Evolutionary conservation across 208 protist genomes (phyloP).

Genomic region (Balamuthia mandrillaris): DNA sequence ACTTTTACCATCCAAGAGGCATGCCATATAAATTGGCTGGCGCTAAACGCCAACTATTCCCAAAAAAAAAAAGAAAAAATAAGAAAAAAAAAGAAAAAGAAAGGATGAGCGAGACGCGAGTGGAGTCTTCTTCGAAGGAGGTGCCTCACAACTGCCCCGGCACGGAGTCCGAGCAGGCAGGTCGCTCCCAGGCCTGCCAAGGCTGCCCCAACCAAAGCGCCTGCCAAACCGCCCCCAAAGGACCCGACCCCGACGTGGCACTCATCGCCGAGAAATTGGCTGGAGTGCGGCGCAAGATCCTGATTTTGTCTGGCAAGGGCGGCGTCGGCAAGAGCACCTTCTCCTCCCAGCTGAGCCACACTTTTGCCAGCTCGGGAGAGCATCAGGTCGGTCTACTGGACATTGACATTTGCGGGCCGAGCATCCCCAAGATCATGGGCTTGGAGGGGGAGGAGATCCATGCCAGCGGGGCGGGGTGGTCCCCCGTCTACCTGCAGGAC

Average conservation of each 20-base stretch:
- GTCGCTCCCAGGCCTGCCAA: constrained; percentile 88
- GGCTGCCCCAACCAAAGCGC: constrained; percentile 96
- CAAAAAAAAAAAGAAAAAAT: too few species aligned
- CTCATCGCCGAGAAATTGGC: constrained; percentile 59
- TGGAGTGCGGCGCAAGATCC: constrained; percentile 90
- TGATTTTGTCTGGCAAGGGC: constrained; percentile 99
- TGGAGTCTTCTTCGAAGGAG: neutral
- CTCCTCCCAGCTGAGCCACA: constrained; percentile 91
- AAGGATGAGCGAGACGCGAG: too few species aligned
- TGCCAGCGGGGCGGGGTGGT: constrained; percentile 80
- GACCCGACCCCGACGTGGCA: constrained; percentile 76
- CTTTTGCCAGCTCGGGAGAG: constrained; percentile 73
- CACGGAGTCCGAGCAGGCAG: constrained; percentile 84
- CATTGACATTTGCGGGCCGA: constrained; percentile 99
- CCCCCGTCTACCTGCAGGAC: constrained; percentile 91
- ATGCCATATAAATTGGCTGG: neutral
- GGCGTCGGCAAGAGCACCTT: constrained; percentile 98
- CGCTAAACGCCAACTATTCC: neutral
- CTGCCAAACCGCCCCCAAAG: constrained; percentile 88
- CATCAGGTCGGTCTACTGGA: constrained; percentile 96
- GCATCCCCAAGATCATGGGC: constrained; percentile 93
- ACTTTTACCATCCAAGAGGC: neutral
- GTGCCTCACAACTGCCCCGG: constrained; percentile 85
- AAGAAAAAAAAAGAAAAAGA: too few species aligned
- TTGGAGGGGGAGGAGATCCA: constrained; percentile 79